Evolutionary conservation across 1,284 basidiomycete genomes (phyloP).

Genomic region (Ustilago xerochloae): DNA sequence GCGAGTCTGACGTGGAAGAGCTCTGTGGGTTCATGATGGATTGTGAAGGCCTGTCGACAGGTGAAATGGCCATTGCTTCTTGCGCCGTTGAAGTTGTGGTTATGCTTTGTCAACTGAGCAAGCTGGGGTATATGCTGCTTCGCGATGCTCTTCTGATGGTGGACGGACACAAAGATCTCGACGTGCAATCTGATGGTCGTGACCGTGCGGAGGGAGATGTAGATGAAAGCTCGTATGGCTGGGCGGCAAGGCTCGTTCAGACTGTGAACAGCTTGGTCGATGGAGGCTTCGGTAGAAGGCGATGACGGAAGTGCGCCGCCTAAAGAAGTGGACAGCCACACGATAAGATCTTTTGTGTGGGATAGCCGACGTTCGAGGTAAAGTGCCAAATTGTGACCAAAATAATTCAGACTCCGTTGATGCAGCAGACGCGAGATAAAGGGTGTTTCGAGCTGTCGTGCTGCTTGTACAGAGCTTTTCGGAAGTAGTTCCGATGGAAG

Average conservation of each 20-base stretch:
- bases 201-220: too few species aligned
- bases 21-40: slow-evolving; percentile 5
- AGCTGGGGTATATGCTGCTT: too few species aligned
- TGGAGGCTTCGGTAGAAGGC: too few species aligned
- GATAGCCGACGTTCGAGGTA: background rate
- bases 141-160: too few species aligned
- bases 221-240: too few species aligned
- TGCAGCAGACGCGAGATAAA: slow-evolving; percentile 5
- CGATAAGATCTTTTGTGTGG: slow-evolving; percentile 1
- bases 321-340: background rate
- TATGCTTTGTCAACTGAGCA: background rate
- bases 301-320: slow-evolving; percentile 1
- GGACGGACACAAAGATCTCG: too few species aligned
- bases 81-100: background rate
- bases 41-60: background rate
- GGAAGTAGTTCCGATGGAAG: background rate
- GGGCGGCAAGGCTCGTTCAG: too few species aligned
- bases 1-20: background rate
- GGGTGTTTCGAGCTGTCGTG: too few species aligned
- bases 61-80: slow-evolving; percentile 24
- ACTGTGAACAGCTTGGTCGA: too few species aligned
- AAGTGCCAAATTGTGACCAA: background rate
- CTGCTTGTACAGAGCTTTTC: background rate
- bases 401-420: slow-evolving; percentile 11
- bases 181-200: too few species aligned